A percentile compares a stretch with the other conserved stretches of the same genome.
Evolutionary conservation across 129 eudicot genomes (phyloP).

Genomic region (Artemisia annua): DNA sequence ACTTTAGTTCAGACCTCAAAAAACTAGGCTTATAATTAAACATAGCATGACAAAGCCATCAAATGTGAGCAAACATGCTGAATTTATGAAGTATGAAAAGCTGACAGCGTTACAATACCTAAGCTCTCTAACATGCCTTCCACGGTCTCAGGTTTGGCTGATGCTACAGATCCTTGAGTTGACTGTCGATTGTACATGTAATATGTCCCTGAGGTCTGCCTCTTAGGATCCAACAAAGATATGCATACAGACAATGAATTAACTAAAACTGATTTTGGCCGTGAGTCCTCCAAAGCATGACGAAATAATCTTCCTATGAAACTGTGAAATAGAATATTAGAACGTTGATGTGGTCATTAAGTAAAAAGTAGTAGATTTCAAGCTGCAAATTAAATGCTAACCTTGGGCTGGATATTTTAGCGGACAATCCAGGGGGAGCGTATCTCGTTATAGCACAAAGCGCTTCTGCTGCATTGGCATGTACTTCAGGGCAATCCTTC

Average conservation of each 20-base stretch:
- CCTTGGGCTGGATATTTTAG: slow-evolving; percentile 96
- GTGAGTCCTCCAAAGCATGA: slow-evolving; percentile 81
- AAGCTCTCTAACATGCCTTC: slow-evolving; percentile 93
- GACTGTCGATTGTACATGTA: slow-evolving; percentile 66
- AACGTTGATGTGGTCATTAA: slow-evolving; percentile 1
- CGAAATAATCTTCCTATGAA: slow-evolving; percentile 76
- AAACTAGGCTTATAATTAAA: background rate
- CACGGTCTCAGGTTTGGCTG: slow-evolving; percentile 77
- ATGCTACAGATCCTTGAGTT: slow-evolving; percentile 54
- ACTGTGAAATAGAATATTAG: slow-evolving; percentile 42
- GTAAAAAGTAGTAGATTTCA: background rate
- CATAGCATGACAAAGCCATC: background rate
- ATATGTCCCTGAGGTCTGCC: slow-evolving; percentile 68
- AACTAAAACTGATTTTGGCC: slow-evolving; percentile 90
- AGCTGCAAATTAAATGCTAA: slow-evolving; percentile 30
- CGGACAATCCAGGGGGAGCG: slow-evolving; percentile 84
- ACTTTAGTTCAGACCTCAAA: slow-evolving; percentile 12
- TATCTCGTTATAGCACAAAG: slow-evolving; percentile 87
- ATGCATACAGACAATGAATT: slow-evolving; percentile 78
- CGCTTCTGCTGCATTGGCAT: slow-evolving; percentile 96
- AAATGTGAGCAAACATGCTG: background rate
- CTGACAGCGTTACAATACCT: slow-evolving; percentile 40
- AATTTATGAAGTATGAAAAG: background rate
- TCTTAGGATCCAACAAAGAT: slow-evolving; percentile 88
- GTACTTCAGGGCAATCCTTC: slow-evolving; percentile 98